Conservation (phyloP, 306 rosid species). For the Castanea sativa region DNA sequence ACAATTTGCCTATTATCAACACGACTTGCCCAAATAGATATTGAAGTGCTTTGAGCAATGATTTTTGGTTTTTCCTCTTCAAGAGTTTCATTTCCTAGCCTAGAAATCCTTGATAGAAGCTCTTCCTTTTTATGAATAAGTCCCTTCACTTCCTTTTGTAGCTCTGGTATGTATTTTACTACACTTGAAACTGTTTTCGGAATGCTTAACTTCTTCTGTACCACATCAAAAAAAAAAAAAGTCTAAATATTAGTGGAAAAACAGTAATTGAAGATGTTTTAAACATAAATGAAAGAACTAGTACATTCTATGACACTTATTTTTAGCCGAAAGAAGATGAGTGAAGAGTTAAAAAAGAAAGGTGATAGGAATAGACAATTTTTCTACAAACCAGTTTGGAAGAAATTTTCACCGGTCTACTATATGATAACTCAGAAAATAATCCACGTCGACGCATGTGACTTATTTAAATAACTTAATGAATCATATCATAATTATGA, state of each 20-base stretch:
- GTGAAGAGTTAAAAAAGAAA: too few species aligned
- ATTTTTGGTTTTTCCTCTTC: neutral
- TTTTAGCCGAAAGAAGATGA: too few species aligned
- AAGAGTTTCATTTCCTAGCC: constrained; percentile 6
- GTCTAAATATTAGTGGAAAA: neutral
- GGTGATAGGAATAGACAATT: too few species aligned
- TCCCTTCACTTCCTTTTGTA: constrained; percentile 51
- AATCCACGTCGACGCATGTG: too few species aligned
- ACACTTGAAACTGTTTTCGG: constrained; percentile 61
- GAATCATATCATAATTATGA: too few species aligned
- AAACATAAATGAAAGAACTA: too few species aligned
- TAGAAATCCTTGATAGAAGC: constrained; percentile 28
- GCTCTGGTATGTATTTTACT: constrained; percentile 64
- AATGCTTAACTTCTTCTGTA: constrained; percentile 64
- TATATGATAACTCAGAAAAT: too few species aligned
- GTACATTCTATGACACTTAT: too few species aligned
- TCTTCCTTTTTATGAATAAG: constrained; percentile 53
- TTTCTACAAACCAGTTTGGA: too few species aligned
- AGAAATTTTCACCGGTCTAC: too few species aligned
- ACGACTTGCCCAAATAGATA: constrained; percentile 24
- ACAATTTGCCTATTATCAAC: constrained; percentile 28
- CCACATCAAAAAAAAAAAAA: neutral
- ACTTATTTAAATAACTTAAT: too few species aligned
- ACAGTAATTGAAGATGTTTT: too few species aligned
- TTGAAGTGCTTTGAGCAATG: constrained; percentile 1